Evolutionary conservation across 1,284 basidiomycete genomes (phyloP).

Genomic region (Melampsora abietis-canadensis): DNA sequence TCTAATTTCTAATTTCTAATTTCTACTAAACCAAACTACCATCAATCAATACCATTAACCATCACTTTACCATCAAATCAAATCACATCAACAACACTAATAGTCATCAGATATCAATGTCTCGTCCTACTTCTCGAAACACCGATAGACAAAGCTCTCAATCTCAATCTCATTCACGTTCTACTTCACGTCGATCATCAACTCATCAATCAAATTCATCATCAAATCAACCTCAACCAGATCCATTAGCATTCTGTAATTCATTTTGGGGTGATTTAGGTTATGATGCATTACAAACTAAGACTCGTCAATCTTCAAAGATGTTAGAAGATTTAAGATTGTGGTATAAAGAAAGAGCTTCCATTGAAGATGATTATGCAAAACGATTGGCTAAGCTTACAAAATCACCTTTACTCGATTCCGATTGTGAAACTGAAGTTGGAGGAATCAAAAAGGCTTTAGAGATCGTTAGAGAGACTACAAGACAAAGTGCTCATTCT

Average conservation of each 20-base stretch:
- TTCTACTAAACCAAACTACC: no score
- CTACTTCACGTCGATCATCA: conserved; percentile 13
- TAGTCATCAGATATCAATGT: background rate
- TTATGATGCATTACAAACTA: conserved; percentile 29
- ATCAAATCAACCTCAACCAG: background rate
- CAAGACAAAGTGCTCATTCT: conserved; percentile 71
- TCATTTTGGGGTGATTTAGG: conserved; percentile 34
- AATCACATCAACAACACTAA: no score
- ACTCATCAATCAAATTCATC: background rate
- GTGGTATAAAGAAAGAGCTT: conserved; percentile 56
- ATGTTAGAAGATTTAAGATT: conserved; percentile 34
- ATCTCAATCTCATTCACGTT: conserved; percentile 15
- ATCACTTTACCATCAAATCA: no score
- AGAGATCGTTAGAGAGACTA: conserved; percentile 74
- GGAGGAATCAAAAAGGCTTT: conserved; percentile 76
- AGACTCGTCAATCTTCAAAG: conserved; percentile 32
- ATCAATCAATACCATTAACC: no score
- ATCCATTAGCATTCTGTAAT: conserved; percentile 36
- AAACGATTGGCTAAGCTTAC: conserved; percentile 79
- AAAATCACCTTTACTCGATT: conserved; percentile 67
- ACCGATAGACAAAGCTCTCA: background rate
- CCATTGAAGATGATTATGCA: conserved; percentile 92
- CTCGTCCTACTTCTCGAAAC: conserved; percentile 4
- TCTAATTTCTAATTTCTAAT: no score
- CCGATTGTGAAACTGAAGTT: conserved; percentile 43